phyloP scores from a whole-genome alignment of 1,284 basidiomycete genomes.

The Trametes versicolor region DNA sequence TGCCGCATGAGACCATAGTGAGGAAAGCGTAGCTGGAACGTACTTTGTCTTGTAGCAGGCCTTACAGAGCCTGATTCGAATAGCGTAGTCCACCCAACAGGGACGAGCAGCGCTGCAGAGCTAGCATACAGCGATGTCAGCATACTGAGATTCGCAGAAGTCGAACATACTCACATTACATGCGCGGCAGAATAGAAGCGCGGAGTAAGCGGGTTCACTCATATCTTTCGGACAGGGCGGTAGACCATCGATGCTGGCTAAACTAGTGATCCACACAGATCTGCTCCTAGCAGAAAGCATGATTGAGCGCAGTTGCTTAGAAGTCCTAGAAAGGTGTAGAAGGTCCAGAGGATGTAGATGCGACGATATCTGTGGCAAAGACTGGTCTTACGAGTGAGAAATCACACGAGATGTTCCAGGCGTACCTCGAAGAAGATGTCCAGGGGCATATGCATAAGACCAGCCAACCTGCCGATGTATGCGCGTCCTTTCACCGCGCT shows the following conservation, averaged over 20 bases:
- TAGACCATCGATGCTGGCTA: slow-evolving; percentile 10
- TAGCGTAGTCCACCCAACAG: neutral
- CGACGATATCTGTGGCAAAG: neutral
- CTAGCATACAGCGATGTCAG: neutral
- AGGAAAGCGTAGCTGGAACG: neutral
- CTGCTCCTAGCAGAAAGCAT: slow-evolving; percentile 28
- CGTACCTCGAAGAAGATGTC: slow-evolving; percentile 17
- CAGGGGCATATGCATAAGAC: slow-evolving; percentile 9
- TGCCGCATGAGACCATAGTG: neutral
- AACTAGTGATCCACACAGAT: slow-evolving; percentile 28
- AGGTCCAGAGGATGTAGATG: slow-evolving; percentile 1
- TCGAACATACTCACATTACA: slow-evolving; percentile 4
- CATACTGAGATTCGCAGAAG: neutral
- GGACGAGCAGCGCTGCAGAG: neutral
- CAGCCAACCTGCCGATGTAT: neutral
- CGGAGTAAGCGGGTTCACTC: slow-evolving; percentile 35
- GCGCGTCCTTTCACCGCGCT: neutral
- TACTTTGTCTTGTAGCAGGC: neutral
- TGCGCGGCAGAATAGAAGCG: slow-evolving; percentile 34
- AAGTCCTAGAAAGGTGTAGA: neutral
- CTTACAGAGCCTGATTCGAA: neutral
- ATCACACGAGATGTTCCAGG: no score
- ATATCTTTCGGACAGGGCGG: slow-evolving; percentile 37
- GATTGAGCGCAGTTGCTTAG: slow-evolving; percentile 4
- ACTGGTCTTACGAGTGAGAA: no score